These are phyloP conservation scores for Sclerotinia nivalis DNA, from an alignment of 2,329 filamentous ascomycete species.

Conservation along the genomic window DNA sequence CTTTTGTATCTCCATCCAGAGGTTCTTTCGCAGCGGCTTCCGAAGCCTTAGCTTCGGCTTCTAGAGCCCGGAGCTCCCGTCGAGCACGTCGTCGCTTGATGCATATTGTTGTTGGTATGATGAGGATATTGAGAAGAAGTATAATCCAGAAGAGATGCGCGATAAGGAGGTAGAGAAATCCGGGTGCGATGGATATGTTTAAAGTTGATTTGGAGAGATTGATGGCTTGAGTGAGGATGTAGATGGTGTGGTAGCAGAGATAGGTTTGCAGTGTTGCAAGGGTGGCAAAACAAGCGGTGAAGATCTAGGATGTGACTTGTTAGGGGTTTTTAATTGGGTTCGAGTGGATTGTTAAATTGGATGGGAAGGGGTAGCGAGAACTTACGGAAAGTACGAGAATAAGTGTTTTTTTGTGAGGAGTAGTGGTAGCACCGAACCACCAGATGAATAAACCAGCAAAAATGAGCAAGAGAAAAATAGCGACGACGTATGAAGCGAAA, in stretches of 20 bases:
- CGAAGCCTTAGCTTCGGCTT: neutral
- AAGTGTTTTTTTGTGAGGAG: neutral
- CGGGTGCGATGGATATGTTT: neutral
- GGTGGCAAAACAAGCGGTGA: neutral
- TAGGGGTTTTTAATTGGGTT: neutral
- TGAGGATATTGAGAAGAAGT: neutral
- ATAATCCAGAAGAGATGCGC: neutral
- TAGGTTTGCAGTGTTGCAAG: slow-evolving; percentile 2
- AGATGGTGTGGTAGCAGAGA: neutral
- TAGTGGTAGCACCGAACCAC: slow-evolving; percentile 1
- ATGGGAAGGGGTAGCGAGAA: neutral
- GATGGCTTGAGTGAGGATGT: neutral
- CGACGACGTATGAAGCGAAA: neutral
- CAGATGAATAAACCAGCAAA: neutral
- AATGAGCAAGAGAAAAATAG: neutral
- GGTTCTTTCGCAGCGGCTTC: neutral
- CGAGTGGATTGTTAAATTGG: rapidly evolving
- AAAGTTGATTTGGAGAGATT: neutral
- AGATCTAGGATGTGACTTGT: neutral
- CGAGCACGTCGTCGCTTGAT: neutral
- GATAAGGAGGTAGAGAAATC: neutral
- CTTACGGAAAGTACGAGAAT: neutral
- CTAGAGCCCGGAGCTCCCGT: no score
- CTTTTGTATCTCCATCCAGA: neutral
- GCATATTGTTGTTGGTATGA: neutral